Base-by-base conservation (phyloP, 2,329 filamentous ascomycete genomes). In the Colletotrichum spinosum region DNA sequence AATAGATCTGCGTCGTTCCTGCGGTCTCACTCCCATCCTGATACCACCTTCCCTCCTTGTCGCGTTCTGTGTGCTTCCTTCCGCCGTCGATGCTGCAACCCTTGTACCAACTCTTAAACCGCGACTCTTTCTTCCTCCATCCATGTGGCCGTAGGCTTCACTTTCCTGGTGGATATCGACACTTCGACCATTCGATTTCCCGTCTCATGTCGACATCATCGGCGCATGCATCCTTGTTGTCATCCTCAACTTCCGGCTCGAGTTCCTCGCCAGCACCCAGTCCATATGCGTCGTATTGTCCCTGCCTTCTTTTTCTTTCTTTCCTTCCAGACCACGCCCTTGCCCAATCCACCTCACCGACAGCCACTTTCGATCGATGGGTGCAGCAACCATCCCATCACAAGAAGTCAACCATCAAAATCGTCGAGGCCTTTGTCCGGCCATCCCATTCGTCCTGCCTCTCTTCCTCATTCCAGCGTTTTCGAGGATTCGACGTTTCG, bases 41-140 rank as follows among this genome's bases (percentile, higher is more conserved):
- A 17, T 44, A 6, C 15, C n/a, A 6, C 35, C 45, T 8, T 2
- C 35, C 4, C 1, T 4, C 13, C 33, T 11, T 10, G 12, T 25
- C 8, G n/a, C 58, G 5, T 8, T 52, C 37, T 15, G 44, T 2
- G 37, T n/a, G 34, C 15, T 1, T 15, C 25, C 25, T 6, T 6
- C 25, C n/a, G 35, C n/a, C 17, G 11, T 25, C 10, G 11, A 55
- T 34, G 17, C 51, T 13, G 13, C 51, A 6, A 42, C 13, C 2
- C 2, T 42, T 9, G 13, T 46, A 39, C 52, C n/a, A 33, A 48
- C 15, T 15, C 39, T 4, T 48, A 33, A 25, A 48, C 52, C 48
- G 25, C 8, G 46, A 57, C 62, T 65, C 58, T 62, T 65, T 65
- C 51, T 62, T 34, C 9, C 52, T 55, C 51, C 51, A 37, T 8